These are phyloP conservation scores for Candida glaebosa DNA, from an alignment of 805 yeast species.

Conservation along the genomic window DNA sequence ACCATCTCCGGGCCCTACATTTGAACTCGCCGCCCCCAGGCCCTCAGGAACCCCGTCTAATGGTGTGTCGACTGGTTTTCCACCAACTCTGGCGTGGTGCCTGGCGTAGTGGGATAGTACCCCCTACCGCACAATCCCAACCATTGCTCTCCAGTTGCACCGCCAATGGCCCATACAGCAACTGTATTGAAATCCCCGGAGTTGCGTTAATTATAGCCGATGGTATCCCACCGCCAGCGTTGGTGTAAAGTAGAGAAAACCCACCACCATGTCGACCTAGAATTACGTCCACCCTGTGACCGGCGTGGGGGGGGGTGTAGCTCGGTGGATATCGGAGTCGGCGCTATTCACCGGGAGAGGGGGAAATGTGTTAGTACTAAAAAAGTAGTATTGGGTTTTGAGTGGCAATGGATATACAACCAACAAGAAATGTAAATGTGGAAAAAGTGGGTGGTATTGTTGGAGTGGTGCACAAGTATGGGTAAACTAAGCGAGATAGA, in stretches of 20 bases:
- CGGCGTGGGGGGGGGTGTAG: too few relatives aligned
- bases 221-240: background rate
- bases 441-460: background rate
- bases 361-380: background rate
- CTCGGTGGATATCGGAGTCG: background rate
- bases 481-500: background rate
- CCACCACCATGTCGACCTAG: background rate
- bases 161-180: too few relatives aligned
- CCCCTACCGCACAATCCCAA: background rate
- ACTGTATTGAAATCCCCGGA: background rate
- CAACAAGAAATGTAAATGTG: too few relatives aligned
- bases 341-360: background rate
- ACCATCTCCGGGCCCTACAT: background rate
- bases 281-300: background rate
- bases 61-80: too few relatives aligned
- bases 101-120: too few relatives aligned
- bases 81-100: too few relatives aligned
- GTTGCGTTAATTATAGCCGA: background rate
- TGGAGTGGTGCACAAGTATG: background rate
- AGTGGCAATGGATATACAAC: too few relatives aligned
- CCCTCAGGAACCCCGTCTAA: too few relatives aligned
- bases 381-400: too few relatives aligned
- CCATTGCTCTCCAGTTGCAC: background rate
- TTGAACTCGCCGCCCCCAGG: too few relatives aligned
- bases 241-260: background rate